Percentiles rank a stretch among this genome's conserved stretches.
These are phyloP conservation scores for Colletotrichum sp. DNA, from an alignment of 2,329 filamentous ascomycete genomes.

Conservation along the genomic window DNA sequence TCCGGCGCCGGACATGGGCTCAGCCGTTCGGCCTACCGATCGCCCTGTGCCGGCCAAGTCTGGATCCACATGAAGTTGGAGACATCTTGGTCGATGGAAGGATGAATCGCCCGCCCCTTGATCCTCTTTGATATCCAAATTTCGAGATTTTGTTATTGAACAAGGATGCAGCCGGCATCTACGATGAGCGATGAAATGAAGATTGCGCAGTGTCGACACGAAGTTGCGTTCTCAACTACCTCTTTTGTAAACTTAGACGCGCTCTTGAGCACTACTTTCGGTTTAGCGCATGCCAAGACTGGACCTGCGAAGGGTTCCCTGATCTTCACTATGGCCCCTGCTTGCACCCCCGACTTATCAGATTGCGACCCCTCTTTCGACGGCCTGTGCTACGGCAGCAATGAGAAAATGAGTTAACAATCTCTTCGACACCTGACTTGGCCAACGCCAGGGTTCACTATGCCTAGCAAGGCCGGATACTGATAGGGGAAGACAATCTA, in stretches of 20 bases:
- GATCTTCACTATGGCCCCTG: not conserved
- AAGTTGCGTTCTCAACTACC: not conserved
- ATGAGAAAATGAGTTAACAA: not conserved
- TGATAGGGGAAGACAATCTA: not conserved
- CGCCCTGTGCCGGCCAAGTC: not conserved
- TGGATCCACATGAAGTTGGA: not conserved
- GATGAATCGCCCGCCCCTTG: not conserved
- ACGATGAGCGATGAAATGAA: not conserved
- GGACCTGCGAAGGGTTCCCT: not conserved
- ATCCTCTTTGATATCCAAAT: not conserved
- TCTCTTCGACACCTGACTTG: not conserved
- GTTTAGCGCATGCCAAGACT: not conserved
- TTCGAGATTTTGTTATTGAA: not conserved
- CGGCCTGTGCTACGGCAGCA: not conserved
- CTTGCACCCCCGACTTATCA: not conserved
- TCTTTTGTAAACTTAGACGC: not conserved
- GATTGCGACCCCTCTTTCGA: not conserved
- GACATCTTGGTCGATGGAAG: not conserved
- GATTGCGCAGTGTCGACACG: not conserved
- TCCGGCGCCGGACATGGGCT: not conserved
- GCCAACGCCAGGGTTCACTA: accelerated
- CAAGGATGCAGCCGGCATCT: not conserved
- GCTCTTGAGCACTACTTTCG: not conserved
- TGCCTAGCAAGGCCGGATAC: not conserved
- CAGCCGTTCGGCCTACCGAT: not conserved